Conservation (phyloP, 2,329 filamentous ascomycete genomes). For the Alternaria burnsii region DNA sequence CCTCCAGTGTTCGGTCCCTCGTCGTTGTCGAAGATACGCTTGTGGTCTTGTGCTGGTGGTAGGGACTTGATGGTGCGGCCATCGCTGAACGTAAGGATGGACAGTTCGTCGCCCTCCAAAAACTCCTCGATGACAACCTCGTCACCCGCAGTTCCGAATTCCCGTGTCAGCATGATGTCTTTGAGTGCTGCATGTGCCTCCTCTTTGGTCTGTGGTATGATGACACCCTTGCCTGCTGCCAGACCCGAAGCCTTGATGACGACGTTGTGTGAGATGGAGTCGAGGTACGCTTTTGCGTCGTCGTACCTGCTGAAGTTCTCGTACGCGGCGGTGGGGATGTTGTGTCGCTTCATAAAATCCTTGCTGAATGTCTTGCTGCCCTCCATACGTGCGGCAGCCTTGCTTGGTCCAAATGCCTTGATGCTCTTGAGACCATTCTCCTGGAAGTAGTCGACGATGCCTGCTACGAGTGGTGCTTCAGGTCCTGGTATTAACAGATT, state of each 20-base stretch:
- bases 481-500: constrained; percentile 90
- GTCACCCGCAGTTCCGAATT: constrained; percentile 85
- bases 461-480: constrained; percentile 91
- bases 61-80: constrained; percentile 84
- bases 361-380: constrained; percentile 98
- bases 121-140: constrained; percentile 97
- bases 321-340: constrained; percentile 90
- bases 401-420: constrained; percentile 83
- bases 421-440: constrained; percentile 64
- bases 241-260: constrained; percentile 95
- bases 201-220: constrained; percentile 81
- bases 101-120: constrained; percentile 88
- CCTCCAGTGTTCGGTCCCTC: constrained; percentile 93
- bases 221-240: constrained; percentile 94
- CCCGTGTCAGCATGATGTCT: constrained; percentile 88
- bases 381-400: constrained; percentile 87
- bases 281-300: constrained; percentile 75
- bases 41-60: constrained; percentile 95
- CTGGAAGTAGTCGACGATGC: constrained; percentile 82
- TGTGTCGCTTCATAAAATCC: constrained; percentile 93
- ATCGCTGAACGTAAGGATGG: constrained; percentile 90
- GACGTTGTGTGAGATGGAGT: constrained; percentile 46
- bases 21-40: constrained; percentile 91
- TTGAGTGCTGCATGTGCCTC: constrained; percentile 84
- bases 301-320: constrained; percentile 85